phyloP scores from a whole-genome alignment of 2,329 filamentous ascomycete species.

The Aureobasidium melanogenum region DNA sequence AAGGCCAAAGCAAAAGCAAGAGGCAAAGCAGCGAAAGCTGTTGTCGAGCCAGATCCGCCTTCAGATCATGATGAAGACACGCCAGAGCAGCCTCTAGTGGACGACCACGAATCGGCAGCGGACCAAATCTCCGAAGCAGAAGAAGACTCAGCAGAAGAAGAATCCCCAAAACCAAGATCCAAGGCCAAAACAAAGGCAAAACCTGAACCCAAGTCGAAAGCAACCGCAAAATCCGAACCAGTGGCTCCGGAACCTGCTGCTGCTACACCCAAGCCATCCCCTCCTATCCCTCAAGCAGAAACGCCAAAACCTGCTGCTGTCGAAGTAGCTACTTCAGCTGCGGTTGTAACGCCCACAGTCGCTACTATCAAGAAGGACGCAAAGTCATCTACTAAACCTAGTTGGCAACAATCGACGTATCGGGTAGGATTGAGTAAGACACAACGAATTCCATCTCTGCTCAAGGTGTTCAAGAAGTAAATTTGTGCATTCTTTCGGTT shows the following conservation, averaged over 20 bases:
- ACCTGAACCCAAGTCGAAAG: neutral
- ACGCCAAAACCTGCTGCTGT: conserved; percentile 13
- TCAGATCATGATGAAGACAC: neutral
- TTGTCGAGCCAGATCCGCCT: neutral
- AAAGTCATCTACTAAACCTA: conserved; percentile 2
- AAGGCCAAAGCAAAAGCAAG: neutral
- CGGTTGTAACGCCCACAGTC: neutral
- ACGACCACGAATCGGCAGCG: neutral
- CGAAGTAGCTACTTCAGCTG: neutral
- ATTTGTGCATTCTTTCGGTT: neutral
- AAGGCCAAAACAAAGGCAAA: neutral
- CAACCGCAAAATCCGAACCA: neutral
- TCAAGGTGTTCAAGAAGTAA: conserved; percentile 19
- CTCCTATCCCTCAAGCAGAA: neutral
- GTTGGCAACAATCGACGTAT: conserved; percentile 6
- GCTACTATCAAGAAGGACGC: conserved; percentile 18
- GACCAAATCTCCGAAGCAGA: neutral
- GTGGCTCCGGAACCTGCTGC: neutral
- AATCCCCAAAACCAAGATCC: neutral
- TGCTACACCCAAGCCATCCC: neutral
- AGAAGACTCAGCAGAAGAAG: neutral
- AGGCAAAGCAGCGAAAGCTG: neutral
- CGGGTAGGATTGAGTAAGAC: conserved; percentile 42
- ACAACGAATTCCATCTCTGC: conserved; percentile 39
- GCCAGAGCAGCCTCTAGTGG: neutral